Percentiles rank a stretch among this genome's conserved stretches.
These are phyloP conservation scores for Venustampulla echinocandica DNA, from an alignment of 495 filamentous ascomycete genomes.

Conservation along the genomic window DNA sequence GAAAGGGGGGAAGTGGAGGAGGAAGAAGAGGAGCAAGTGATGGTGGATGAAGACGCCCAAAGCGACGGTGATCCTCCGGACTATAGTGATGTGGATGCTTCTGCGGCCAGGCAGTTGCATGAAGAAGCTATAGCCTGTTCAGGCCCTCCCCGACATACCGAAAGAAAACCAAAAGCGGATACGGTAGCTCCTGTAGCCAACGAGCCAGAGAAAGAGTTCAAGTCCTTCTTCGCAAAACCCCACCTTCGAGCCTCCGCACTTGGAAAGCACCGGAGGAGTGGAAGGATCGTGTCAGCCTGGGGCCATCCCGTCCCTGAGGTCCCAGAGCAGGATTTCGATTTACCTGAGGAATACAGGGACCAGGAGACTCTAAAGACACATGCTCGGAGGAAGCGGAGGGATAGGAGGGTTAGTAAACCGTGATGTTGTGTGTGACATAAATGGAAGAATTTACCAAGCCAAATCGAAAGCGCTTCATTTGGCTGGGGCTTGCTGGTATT, in stretches of 20 bases:
- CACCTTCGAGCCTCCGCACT: constrained; percentile 70
- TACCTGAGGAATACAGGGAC: constrained; percentile 63
- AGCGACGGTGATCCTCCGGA: constrained; percentile 48
- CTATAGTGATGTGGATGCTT: constrained; percentile 64
- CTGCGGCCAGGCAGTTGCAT: constrained; percentile 62
- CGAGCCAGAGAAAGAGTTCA: constrained; percentile 58
- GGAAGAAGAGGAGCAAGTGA: constrained; percentile 37
- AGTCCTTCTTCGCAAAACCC: constrained; percentile 72
- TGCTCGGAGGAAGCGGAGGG: constrained; percentile 37
- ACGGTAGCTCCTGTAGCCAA: constrained; percentile 11
- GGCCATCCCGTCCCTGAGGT: constrained; percentile 74
- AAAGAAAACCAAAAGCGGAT: constrained; percentile 12
- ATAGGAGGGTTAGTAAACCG: constrained; percentile 18
- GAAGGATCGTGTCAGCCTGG: constrained; percentile 56
- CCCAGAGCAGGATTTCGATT: constrained; percentile 56
- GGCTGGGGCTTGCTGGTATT: constrained; percentile 11
- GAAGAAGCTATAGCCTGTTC: constrained; percentile 52
- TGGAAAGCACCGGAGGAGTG: constrained; percentile 47
- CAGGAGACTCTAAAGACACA: constrained; percentile 56
- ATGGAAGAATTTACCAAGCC: constrained; percentile 7
- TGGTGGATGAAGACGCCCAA: constrained; percentile 21
- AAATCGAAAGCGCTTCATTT: constrained; percentile 29
- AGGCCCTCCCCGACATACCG: constrained; percentile 3
- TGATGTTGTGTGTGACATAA: constrained; percentile 8
- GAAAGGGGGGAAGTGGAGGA: constrained; percentile 42